Evolutionary conservation across 2,329 filamentous ascomycete species (phyloP).

Genomic region (Fusarium transvaalense): DNA sequence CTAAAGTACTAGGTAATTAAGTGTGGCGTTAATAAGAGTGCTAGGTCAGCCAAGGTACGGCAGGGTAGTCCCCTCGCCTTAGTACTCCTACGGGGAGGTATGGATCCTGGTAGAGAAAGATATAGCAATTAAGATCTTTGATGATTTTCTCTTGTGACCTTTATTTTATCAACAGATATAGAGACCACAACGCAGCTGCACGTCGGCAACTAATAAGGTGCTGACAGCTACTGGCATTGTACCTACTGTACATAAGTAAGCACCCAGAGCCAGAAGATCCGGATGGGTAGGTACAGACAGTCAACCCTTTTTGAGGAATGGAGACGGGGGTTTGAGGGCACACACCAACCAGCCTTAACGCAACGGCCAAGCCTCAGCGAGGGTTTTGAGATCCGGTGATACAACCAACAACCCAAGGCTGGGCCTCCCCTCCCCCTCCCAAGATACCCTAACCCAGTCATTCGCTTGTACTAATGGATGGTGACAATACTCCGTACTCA

Average conservation of each 20-base stretch:
- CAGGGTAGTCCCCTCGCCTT: neutral
- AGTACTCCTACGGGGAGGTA: neutral
- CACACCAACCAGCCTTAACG: conserved; percentile 31
- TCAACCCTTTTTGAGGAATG: conserved; percentile 11
- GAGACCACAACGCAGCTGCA: neutral
- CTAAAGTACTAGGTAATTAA: conserved; percentile 14
- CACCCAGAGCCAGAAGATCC: neutral
- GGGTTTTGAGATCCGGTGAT: conserved; percentile 21
- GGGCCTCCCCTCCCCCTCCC: neutral
- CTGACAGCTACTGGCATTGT: conserved; percentile 22
- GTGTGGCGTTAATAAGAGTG: conserved; percentile 42
- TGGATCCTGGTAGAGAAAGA: neutral
- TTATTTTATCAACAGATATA: neutral
- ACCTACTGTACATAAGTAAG: neutral
- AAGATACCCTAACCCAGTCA: neutral
- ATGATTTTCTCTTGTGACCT: neutral
- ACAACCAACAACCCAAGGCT: conserved; percentile 20
- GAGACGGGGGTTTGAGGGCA: neutral
- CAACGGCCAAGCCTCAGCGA: conserved; percentile 30
- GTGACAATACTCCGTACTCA: too few relatives aligned
- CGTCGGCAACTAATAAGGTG: conserved; percentile 28
- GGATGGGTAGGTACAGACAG: neutral
- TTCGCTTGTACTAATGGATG: neutral
- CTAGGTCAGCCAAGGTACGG: conserved; percentile 10
- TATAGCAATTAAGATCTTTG: too few relatives aligned